These are phyloP conservation scores for Ophiosphaerella narmari DNA, from an alignment of 2,329 filamentous ascomycete genomes.

Conservation along the genomic window DNA sequence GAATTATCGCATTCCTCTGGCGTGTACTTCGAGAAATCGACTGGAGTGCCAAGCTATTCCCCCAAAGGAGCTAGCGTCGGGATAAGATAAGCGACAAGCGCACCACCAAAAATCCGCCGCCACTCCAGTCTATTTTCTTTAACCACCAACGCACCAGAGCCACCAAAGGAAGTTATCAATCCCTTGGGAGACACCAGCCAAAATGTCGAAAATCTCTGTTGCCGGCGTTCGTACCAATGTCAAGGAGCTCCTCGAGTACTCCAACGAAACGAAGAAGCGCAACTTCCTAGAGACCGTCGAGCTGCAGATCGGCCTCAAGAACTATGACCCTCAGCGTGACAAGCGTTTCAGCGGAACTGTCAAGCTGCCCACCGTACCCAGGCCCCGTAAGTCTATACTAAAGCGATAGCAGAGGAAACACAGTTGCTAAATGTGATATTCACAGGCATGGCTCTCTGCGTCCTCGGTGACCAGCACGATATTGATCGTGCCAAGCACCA, in stretches of 20 bases:
- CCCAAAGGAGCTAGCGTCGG: slow-evolving; percentile 17
- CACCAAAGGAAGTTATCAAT: slow-evolving; percentile 43
- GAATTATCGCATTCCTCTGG: too few species aligned
- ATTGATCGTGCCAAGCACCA: slow-evolving; percentile 99
- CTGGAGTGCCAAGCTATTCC: background rate
- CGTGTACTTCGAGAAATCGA: background rate
- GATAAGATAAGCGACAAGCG: slow-evolving; percentile 16
- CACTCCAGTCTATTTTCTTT: slow-evolving; percentile 19
- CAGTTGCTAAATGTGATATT: slow-evolving; percentile 9
- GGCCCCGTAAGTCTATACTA: slow-evolving; percentile 53
- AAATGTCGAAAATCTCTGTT: slow-evolving; percentile 85
- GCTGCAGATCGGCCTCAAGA: slow-evolving; percentile 58
- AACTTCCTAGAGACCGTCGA: slow-evolving; percentile 97
- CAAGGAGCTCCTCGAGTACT: slow-evolving; percentile 92
- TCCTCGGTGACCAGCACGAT: slow-evolving; percentile 95
- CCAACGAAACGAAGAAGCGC: slow-evolving; percentile 91
- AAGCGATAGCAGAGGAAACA: background rate
- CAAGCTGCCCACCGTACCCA: slow-evolving; percentile 88
- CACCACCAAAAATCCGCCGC: slow-evolving; percentile 20
- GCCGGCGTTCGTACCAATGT: slow-evolving; percentile 97
- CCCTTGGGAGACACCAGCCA: slow-evolving; percentile 56
- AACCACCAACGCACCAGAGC: slow-evolving; percentile 43
- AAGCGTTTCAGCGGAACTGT: slow-evolving; percentile 99
- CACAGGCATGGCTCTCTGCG: slow-evolving; percentile 54
- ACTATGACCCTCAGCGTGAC: slow-evolving; percentile 89